phyloP scores from a whole-genome alignment of 805 yeast genomes.

The Grigorovia humatica region DNA sequence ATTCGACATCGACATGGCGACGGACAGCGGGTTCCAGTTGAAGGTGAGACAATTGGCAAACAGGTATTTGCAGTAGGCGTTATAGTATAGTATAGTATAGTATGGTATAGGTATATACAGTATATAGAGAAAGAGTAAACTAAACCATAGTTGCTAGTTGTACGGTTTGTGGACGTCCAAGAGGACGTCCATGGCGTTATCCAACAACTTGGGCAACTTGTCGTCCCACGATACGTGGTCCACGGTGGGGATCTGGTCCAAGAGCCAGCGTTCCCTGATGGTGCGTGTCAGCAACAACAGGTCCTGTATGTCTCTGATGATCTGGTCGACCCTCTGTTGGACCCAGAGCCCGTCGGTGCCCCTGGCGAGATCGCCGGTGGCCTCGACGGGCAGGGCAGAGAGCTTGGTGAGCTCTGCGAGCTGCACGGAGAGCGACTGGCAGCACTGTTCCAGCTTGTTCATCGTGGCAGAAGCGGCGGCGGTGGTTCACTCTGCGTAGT shows the following conservation, averaged over 20 bases:
- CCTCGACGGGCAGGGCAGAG: constrained; percentile 12
- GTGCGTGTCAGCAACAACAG: constrained; percentile 24
- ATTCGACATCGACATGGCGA: constrained; percentile 65
- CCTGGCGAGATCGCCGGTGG: constrained; percentile 19
- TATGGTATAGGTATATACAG: not conserved
- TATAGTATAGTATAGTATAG: not conserved
- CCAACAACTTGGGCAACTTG: constrained; percentile 14
- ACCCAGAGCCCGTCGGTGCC: constrained; percentile 20
- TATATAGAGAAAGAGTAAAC: not conserved
- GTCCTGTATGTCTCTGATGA: constrained; percentile 27
- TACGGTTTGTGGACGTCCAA: constrained; percentile 5
- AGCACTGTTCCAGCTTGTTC: constrained; percentile 26
- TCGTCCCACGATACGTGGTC: constrained; percentile 6
- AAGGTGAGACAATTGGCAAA: constrained; percentile 62
- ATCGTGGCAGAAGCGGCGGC: constrained; percentile 4
- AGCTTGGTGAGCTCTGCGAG: constrained; percentile 21
- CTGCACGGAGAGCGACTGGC: constrained; percentile 21
- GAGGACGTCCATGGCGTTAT: constrained; percentile 15
- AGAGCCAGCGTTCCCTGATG: constrained; percentile 28
- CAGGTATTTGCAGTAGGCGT: constrained; percentile 52
- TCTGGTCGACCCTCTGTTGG: constrained; percentile 17
- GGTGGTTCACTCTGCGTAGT: constrained; percentile 41
- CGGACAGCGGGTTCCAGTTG: constrained; percentile 45
- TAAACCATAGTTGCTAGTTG: not conserved
- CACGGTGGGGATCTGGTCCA: constrained; percentile 22